A percentile compares a stretch with the other conserved stretches of the same genome.
These are phyloP conservation scores for Lecanosticta acicola DNA, from an alignment of 2,329 filamentous ascomycete species.

Conservation along the genomic window DNA sequence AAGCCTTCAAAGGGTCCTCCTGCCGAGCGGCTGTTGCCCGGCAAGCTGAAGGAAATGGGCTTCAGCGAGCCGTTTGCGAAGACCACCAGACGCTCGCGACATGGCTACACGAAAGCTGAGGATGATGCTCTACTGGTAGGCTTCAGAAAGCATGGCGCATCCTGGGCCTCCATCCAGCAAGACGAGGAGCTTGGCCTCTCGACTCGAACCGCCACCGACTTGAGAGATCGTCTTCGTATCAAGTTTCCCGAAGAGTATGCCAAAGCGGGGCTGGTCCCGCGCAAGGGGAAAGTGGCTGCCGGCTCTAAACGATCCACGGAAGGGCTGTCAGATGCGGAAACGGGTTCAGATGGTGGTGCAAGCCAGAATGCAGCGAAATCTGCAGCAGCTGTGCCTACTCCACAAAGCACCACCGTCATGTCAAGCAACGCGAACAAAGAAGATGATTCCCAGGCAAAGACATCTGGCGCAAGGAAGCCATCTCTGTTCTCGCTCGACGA, in stretches of 20 bases:
- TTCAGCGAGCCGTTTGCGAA: slow-evolving; percentile 48
- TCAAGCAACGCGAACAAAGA: not conserved
- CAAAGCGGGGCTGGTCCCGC: slow-evolving; percentile 41
- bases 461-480: slow-evolving; percentile 2
- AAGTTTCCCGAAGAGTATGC: slow-evolving; percentile 54
- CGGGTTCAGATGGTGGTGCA: not conserved
- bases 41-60: slow-evolving; percentile 40
- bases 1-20: slow-evolving; percentile 20
- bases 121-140: slow-evolving; percentile 55
- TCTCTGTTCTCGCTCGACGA: slow-evolving; percentile 26
- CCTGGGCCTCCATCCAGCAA: slow-evolving; percentile 56
- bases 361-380: too few relatives aligned
- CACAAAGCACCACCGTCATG: too few relatives aligned
- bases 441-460: not conserved
- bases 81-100: slow-evolving; percentile 48
- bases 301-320: not conserved
- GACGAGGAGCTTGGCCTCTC: slow-evolving; percentile 49
- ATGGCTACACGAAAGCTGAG: slow-evolving; percentile 52
- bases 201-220: slow-evolving; percentile 51
- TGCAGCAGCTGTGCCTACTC: not conserved
- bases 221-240: slow-evolving; percentile 58
- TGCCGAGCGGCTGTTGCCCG: slow-evolving; percentile 24
- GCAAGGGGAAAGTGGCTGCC: slow-evolving; percentile 24
- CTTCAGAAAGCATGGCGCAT: slow-evolving; percentile 53
- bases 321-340: not conserved